phyloP scores from a whole-genome alignment of 805 yeast species.

The Saccharomycopsis fermentans region DNA sequence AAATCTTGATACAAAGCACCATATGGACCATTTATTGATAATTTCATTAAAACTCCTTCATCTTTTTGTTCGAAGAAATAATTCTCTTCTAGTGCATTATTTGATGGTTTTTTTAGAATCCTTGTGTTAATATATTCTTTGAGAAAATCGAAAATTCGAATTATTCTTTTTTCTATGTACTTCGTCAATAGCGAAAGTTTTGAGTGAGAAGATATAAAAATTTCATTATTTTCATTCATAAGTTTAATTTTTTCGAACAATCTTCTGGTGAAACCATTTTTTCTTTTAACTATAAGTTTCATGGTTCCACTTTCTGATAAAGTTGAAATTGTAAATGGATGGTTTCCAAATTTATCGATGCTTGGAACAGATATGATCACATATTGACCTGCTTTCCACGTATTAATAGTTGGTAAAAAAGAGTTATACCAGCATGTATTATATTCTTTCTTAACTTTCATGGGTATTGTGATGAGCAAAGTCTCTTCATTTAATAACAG shows the following conservation, averaged over 20 bases:
- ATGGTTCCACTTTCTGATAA: slow-evolving; percentile 31
- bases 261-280: slow-evolving; percentile 35
- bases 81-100: neutral
- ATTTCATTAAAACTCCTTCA: slow-evolving; percentile 23
- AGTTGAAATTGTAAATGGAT: slow-evolving; percentile 39
- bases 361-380: slow-evolving; percentile 32
- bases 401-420: slow-evolving; percentile 29
- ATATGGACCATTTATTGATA: slow-evolving; percentile 36
- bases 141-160: neutral
- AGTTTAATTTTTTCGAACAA: slow-evolving; percentile 23
- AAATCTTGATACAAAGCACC: slow-evolving; percentile 36
- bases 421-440: slow-evolving; percentile 24
- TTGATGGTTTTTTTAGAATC: neutral
- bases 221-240: slow-evolving; percentile 13
- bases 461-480: slow-evolving; percentile 30
- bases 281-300: slow-evolving; percentile 31
- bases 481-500: slow-evolving; percentile 34
- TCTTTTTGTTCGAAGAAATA: neutral
- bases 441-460: slow-evolving; percentile 16
- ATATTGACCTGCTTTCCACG: slow-evolving; percentile 42
- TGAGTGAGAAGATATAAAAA: neutral
- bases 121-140: neutral
- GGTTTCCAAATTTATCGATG: slow-evolving; percentile 31
- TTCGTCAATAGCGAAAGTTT: neutral
- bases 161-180: neutral